Percentiles rank a stretch among this genome's conserved stretches.
Conservation (phyloP, 192 early-diverging fungal species). For the Gonapodya sp. region DNA sequence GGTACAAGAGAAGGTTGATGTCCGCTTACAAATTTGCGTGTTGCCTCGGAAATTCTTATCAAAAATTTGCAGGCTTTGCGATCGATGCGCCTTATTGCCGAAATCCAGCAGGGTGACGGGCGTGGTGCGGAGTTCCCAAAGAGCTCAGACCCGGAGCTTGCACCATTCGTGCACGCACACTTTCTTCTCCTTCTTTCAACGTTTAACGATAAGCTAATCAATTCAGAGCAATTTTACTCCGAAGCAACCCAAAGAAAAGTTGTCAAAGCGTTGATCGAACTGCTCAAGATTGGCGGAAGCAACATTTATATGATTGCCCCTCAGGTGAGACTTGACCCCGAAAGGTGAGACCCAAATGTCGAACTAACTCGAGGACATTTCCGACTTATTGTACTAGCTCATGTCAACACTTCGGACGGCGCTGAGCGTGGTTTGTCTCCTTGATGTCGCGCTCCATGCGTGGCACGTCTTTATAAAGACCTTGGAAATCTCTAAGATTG, state of each 20-base stretch:
- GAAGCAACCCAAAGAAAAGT: neutral
- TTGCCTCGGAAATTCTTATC: too few relatives aligned
- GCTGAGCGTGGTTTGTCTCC: neutral
- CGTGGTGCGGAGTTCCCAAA: too few relatives aligned
- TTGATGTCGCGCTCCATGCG: constrained; percentile 6
- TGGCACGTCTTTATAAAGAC: constrained; percentile 7
- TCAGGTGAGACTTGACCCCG: neutral
- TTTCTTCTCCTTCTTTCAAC: neutral
- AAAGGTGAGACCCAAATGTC: neutral
- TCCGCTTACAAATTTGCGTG: too few relatives aligned
- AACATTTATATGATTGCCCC: neutral
- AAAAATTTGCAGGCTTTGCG: neutral
- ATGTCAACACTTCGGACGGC: constrained; percentile 10
- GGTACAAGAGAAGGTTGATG: neutral
- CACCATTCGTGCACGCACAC: neutral
- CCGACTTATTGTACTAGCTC: neutral
- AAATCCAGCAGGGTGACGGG: too few relatives aligned
- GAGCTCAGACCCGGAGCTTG: neutral
- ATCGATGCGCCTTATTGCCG: neutral
- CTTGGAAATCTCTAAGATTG: constrained; percentile 10
- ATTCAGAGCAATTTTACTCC: neutral
- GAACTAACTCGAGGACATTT: neutral
- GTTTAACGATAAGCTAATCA: neutral
- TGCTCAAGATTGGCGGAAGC: neutral
- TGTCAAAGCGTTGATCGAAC: neutral